Evolutionary conservation across 371 early-diverging fungal species (phyloP).

Genomic region (Choanephora cucurbitarum): DNA sequence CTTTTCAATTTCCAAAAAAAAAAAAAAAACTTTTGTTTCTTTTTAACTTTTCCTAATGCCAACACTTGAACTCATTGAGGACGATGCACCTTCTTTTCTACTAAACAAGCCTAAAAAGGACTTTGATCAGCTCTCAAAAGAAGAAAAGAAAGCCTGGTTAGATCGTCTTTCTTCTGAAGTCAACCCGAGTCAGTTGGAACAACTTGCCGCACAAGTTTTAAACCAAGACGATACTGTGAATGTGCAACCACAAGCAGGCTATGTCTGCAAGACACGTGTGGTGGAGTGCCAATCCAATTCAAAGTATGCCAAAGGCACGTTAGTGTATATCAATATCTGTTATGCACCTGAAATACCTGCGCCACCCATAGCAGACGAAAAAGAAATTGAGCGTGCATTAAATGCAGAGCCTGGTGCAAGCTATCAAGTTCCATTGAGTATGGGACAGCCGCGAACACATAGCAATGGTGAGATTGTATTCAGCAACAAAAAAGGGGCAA

Average conservation of each 20-base stretch:
- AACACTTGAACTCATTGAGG: slow-evolving; percentile 24
- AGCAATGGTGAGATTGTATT: slow-evolving; percentile 16
- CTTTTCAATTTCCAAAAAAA: neutral
- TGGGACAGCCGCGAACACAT: slow-evolving; percentile 43
- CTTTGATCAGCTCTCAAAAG: slow-evolving; percentile 26
- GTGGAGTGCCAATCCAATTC: slow-evolving; percentile 8
- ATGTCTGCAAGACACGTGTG: slow-evolving; percentile 61
- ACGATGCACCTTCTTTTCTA: slow-evolving; percentile 18
- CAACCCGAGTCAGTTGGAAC: slow-evolving; percentile 33
- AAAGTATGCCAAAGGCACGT: slow-evolving; percentile 18
- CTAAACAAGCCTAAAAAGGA: slow-evolving; percentile 2
- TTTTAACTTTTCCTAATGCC: slow-evolving; percentile 11
- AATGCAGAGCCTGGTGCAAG: slow-evolving; percentile 57
- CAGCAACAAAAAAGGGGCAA: too few relatives aligned
- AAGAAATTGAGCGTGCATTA: slow-evolving; percentile 67
- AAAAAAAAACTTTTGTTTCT: neutral
- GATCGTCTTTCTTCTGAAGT: slow-evolving; percentile 36
- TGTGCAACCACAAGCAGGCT: slow-evolving; percentile 59
- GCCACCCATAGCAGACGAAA: slow-evolving; percentile 64
- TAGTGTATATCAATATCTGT: slow-evolving; percentile 75
- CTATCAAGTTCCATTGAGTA: slow-evolving; percentile 70
- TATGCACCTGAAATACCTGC: slow-evolving; percentile 62
- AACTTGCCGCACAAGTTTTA: slow-evolving; percentile 20
- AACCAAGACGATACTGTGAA: slow-evolving; percentile 20
- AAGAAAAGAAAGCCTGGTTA: slow-evolving; percentile 33